Evolutionary conservation across 495 filamentous ascomycete genomes (phyloP).

Genomic region (Hyaloscypha hepaticicola): DNA sequence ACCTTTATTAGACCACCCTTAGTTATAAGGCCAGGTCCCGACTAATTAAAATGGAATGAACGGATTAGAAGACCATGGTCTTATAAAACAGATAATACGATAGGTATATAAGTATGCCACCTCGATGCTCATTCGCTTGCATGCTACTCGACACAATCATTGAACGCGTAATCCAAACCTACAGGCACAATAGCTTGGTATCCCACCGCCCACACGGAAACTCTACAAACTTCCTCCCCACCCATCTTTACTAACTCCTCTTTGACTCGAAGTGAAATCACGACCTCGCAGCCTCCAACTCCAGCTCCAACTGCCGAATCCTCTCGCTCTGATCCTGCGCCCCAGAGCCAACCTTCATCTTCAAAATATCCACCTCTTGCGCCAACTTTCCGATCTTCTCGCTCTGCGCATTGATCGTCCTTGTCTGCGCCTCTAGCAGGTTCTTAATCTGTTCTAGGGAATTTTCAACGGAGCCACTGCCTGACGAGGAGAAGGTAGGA

Average conservation of each 20-base stretch:
- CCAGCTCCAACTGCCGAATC: conserved; percentile 67
- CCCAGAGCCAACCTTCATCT: conserved; percentile 52
- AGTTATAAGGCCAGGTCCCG: too few species aligned
- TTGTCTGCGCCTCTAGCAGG: conserved; percentile 60
- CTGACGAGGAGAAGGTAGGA: conserved; percentile 30
- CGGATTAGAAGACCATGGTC: too few species aligned
- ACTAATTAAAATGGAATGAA: too few species aligned
- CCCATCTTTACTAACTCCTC: conserved; percentile 1
- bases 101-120: too few species aligned
- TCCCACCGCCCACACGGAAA: too few species aligned
- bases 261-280: too few species aligned
- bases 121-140: too few species aligned
- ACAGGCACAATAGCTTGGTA: too few species aligned
- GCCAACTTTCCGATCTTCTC: conserved; percentile 64
- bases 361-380: conserved; percentile 68
- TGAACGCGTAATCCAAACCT: too few species aligned
- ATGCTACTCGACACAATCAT: too few species aligned
- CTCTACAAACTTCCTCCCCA: not conserved
- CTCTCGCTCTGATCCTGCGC: conserved; percentile 62
- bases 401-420: conserved; percentile 57
- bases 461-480: conserved; percentile 38
- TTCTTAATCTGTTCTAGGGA: conserved; percentile 62
- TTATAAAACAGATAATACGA: too few species aligned
- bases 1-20: too few species aligned
- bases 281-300: conserved; percentile 57